These are phyloP conservation scores for Cyberlindnera mississippiensis DNA, from an alignment of 805 yeast genomes.

Conservation along the genomic window DNA sequence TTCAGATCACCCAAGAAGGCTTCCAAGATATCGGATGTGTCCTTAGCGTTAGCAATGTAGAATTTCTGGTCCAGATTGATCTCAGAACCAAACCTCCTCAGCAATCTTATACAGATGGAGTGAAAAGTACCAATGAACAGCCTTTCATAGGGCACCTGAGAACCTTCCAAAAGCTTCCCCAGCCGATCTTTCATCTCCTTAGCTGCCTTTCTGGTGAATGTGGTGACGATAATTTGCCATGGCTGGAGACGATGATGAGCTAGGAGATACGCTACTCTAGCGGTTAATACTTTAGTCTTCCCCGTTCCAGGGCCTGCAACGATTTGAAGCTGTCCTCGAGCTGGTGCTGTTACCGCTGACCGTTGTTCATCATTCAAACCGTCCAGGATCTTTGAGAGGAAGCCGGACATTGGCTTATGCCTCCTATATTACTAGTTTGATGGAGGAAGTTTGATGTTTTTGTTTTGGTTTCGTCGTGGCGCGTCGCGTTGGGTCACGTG, in stretches of 20 bases:
- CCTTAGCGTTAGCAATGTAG: slow-evolving; percentile 64
- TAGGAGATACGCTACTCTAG: slow-evolving; percentile 72
- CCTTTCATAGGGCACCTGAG: slow-evolving; percentile 33
- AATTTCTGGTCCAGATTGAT: slow-evolving; percentile 41
- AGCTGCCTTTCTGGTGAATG: slow-evolving; percentile 93
- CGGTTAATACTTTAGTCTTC: slow-evolving; percentile 78
- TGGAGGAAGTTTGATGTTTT: no score
- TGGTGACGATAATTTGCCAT: slow-evolving; percentile 69
- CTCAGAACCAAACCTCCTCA: slow-evolving; percentile 49
- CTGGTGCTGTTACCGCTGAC: slow-evolving; percentile 41
- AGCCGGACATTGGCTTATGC: no score
- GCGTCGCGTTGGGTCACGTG: no score
- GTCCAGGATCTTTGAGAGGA: slow-evolving; percentile 5
- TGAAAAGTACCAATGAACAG: slow-evolving; percentile 88
- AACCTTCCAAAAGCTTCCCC: slow-evolving; percentile 29
- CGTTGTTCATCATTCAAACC: slow-evolving; percentile 40
- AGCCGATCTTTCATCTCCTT: slow-evolving; percentile 75
- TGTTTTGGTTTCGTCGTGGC: no score
- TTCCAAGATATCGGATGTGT: slow-evolving; percentile 44
- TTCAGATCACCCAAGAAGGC: slow-evolving; percentile 28
- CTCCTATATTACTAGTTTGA: no score
- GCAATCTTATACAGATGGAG: slow-evolving; percentile 63
- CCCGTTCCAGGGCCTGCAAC: slow-evolving; percentile 64
- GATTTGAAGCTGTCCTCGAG: slow-evolving; percentile 42
- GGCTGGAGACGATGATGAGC: slow-evolving; percentile 51